Percentiles rank a stretch among this genome's conserved stretches.
phyloP scores from a whole-genome alignment of 176 grass and related monocot genomes.

The Oryza australiensis region DNA sequence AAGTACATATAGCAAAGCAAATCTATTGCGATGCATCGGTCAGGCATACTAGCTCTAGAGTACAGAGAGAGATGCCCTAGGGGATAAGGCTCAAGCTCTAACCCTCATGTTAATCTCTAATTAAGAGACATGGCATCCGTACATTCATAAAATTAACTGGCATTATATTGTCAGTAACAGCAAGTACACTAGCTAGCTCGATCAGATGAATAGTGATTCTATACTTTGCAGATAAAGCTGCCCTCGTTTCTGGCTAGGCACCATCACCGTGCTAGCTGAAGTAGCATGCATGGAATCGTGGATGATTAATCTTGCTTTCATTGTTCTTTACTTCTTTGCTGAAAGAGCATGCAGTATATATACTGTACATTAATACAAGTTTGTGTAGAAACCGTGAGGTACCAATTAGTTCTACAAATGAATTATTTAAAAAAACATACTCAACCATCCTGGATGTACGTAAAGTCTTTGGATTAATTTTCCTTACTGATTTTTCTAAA shows the following conservation, averaged over 20 bases:
- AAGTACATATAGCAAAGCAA: constrained; percentile 7
- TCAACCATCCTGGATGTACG: too few relatives aligned
- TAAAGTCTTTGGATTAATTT: too few relatives aligned
- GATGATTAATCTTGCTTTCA: neutral
- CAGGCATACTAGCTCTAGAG: neutral
- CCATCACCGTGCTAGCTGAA: neutral
- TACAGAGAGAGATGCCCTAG: neutral
- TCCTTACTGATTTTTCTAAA: too few relatives aligned
- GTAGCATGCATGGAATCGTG: neutral
- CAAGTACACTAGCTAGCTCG: neutral
- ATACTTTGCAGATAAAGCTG: neutral
- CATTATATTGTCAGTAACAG: neutral
- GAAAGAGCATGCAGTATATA: neutral
- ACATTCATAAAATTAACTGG: neutral
- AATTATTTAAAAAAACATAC: too few relatives aligned
- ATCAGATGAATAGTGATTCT: neutral
- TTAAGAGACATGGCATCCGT: neutral
- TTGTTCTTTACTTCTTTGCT: neutral
- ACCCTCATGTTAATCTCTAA: neutral
- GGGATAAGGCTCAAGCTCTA: constrained; percentile 12
- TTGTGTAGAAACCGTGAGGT: too few relatives aligned
- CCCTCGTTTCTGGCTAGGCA: neutral
- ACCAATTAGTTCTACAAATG: too few relatives aligned
- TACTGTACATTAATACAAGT: too few relatives aligned
- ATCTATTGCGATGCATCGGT: neutral